Conservation (phyloP, 805 yeast genomes). For the Candida palmyrensis region DNA sequence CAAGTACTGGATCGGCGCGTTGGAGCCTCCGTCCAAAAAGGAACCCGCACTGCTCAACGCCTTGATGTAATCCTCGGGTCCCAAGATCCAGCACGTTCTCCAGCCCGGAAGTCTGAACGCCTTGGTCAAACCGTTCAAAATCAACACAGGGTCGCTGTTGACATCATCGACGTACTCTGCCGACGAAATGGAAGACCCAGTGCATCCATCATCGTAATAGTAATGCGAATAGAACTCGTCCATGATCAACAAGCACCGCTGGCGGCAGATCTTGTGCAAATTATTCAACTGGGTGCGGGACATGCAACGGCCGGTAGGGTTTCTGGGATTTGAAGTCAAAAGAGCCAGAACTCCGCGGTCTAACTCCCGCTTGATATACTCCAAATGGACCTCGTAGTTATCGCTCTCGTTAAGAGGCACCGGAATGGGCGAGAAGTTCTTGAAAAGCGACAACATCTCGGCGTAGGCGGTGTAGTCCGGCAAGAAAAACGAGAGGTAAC, state of each 20-base stretch:
- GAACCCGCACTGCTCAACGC: slow-evolving; percentile 57
- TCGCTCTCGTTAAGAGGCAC: slow-evolving; percentile 56
- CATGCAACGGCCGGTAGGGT: slow-evolving; percentile 57
- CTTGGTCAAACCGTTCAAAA: slow-evolving; percentile 56
- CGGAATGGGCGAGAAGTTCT: slow-evolving; percentile 59
- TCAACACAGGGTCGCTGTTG: slow-evolving; percentile 52
- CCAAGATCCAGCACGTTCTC: slow-evolving; percentile 61
- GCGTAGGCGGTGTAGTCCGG: slow-evolving; percentile 66
- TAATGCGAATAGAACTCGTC: slow-evolving; percentile 60
- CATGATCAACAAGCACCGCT: slow-evolving; percentile 53
- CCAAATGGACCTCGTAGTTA: slow-evolving; percentile 51
- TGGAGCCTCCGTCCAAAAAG: slow-evolving; percentile 56
- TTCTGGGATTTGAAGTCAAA: slow-evolving; percentile 56
- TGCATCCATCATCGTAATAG: slow-evolving; percentile 49
- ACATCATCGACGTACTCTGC: slow-evolving; percentile 51
- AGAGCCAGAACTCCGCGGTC: slow-evolving; percentile 54
- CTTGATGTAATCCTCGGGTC: slow-evolving; percentile 54
- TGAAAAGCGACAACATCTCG: slow-evolving; percentile 57
- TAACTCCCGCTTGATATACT: slow-evolving; percentile 47
- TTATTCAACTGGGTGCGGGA: slow-evolving; percentile 40
- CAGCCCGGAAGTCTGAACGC: slow-evolving; percentile 61
- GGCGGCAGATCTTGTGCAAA: slow-evolving; percentile 50
- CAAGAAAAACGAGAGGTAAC: slow-evolving; percentile 53
- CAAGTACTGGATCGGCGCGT: slow-evolving; percentile 57
- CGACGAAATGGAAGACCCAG: slow-evolving; percentile 47